Base-by-base conservation (phyloP, 495 filamentous ascomycete genomes). In the Sordaria brevicollis region DNA sequence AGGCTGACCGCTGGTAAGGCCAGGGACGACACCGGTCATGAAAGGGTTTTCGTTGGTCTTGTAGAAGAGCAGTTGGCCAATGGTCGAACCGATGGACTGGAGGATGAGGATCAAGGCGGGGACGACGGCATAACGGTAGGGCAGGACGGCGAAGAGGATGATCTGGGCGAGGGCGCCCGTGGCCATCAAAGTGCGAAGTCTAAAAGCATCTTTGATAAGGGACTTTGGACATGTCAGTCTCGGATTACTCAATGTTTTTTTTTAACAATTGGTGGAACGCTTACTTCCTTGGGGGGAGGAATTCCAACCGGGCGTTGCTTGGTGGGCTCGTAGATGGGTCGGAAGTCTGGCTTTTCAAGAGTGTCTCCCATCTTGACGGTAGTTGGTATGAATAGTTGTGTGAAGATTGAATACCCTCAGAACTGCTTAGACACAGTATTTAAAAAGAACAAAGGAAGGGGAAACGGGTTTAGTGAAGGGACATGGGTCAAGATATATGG, bases 131-230 rank as follows among this genome's bases (percentile, higher is more conserved):
- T 76, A 73, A 36, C 73, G 73, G 34, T 68, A 70, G 0, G 81
- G 79, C 75, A 83, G 69, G 76, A 84, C 19, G 17, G 81, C 66
- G 34, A 78, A 78, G 13, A 82, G 65, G 6, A 79, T 7, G n/a
- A 71, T 75, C 71, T 86, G 83, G 8, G 73, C 67, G 33, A 81
- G 33, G 25, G 80, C 84, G n/a, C 83, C 84, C 7, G 85, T 34
- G 19, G 79, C 70, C 29, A 86, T 74, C 76, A 83, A 81, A 34
- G 80, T 82, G 13, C 77, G 72, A 19, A 85, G 65, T 33, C 75
- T 74, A 65, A 85, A 73, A 15, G 57, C 33, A 37, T 75, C 69
- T 69, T 78, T 76, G 29, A 76, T 29, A 13, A 75, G 71, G 19
- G 6, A 9, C 25, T 65, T 34, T 38, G 8, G n/a, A 15, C 4